Evolutionary conservation across 202 grass and related monocot species (phyloP).

Genomic region (Panicum virgatum): DNA sequence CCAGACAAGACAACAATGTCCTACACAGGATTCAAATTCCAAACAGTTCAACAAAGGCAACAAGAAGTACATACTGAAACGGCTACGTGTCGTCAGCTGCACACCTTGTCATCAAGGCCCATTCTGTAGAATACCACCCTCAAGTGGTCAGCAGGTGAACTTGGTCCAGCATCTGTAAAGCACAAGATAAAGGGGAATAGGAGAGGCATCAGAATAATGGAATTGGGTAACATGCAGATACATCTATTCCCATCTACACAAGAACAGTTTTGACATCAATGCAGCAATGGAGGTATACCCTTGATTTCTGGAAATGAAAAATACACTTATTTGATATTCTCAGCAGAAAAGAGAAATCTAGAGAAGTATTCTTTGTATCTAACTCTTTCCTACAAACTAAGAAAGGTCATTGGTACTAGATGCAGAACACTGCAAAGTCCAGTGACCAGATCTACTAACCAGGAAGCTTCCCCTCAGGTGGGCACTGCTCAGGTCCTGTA

Average conservation of each 20-base stretch:
- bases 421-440: neutral
- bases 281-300: neutral
- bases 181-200: neutral
- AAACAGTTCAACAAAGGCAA: constrained; percentile 36
- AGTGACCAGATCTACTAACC: constrained; percentile 47
- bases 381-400: neutral
- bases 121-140: constrained; percentile 97
- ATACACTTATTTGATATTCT: neutral
- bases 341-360: neutral
- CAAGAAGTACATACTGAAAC: constrained; percentile 7
- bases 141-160: constrained; percentile 84
- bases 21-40: constrained; percentile 39
- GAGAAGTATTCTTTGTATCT: neutral
- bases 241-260: constrained; percentile 1
- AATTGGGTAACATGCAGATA: constrained; percentile 7
- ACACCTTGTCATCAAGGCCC: constrained; percentile 92
- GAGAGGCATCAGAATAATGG: constrained; percentile 18
- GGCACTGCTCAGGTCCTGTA: constrained; percentile 88
- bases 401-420: neutral
- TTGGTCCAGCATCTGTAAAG: constrained; percentile 78
- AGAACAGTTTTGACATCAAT: neutral
- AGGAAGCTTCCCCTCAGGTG: constrained; percentile 89
- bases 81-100: neutral
- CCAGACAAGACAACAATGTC: constrained; percentile 94
- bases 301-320: constrained; percentile 26